Conservation (phyloP, 192 early-diverging fungal species). For the Backusella mclennaniae region DNA sequence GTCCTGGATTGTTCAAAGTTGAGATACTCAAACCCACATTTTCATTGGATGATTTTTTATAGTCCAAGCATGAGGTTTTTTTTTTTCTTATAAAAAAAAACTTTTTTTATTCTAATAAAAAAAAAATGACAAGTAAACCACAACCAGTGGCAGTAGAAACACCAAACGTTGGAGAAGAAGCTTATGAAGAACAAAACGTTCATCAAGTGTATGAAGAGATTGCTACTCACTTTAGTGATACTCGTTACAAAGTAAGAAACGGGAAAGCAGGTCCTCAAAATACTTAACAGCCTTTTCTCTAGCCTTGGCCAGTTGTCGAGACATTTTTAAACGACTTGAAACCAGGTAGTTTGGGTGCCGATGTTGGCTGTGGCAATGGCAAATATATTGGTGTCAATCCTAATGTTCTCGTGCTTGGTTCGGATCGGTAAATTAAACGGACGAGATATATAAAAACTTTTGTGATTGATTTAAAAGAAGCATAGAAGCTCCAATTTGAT, state of each 20-base stretch:
- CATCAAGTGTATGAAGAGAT: conserved; percentile 92
- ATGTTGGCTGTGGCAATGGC: conserved; percentile 97
- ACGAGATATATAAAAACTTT: not conserved
- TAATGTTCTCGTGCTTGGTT: conserved; percentile 79
- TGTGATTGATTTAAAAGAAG: not conserved
- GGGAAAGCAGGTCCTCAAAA: too few relatives aligned
- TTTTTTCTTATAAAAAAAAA: too few relatives aligned
- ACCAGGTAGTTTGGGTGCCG: conserved; percentile 79
- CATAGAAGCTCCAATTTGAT: conserved; percentile 74
- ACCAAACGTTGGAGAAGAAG: conserved; percentile 29
- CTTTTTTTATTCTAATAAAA: too few relatives aligned
- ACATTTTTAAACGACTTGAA: conserved; percentile 64
- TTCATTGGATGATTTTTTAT: too few relatives aligned
- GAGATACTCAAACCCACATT: too few relatives aligned
- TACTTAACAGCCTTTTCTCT: too few relatives aligned
- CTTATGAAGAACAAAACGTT: conserved; percentile 79
- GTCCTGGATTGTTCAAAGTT: too few relatives aligned
- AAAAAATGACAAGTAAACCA: conserved; percentile 25
- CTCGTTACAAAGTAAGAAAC: conserved; percentile 80
- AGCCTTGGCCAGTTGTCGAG: conserved; percentile 97
- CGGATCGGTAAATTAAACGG: conserved; percentile 60
- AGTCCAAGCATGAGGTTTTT: too few relatives aligned
- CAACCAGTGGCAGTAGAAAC: conserved; percentile 38
- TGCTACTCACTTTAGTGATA: conserved; percentile 90
- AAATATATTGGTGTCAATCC: conserved; percentile 93